A percentile compares a stretch with the other conserved stretches of the same genome.
Conservation (phyloP, 768 basidiomycete genomes). For the Tephrocybe sp. region DNA sequence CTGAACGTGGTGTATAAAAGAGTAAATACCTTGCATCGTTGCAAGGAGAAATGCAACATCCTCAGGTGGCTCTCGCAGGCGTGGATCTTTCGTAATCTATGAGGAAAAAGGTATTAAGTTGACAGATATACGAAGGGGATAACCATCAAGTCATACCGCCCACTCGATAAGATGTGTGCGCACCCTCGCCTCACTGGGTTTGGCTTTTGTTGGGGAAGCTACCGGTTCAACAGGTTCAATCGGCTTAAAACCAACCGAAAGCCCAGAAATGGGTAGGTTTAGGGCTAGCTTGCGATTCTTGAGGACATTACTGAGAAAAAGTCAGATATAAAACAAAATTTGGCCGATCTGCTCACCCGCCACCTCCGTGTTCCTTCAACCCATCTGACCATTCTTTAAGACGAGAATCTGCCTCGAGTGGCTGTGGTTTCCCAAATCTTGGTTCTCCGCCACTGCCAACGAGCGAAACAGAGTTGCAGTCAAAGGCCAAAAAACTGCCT, state of each 20-base stretch:
- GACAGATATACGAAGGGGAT: background rate
- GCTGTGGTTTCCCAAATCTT: constrained; percentile 50
- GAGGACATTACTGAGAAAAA: constrained; percentile 36
- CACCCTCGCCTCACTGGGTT: no score
- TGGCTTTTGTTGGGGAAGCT: no score
- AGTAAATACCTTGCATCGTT: constrained; percentile 15
- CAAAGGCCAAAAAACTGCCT: constrained; percentile 47
- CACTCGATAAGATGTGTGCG: no score
- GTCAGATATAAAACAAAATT: background rate
- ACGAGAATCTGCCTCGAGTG: constrained; percentile 40
- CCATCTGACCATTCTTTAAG: constrained; percentile 55
- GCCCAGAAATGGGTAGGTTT: constrained; percentile 6
- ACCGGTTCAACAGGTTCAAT: background rate
- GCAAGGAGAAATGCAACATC: constrained; percentile 13
- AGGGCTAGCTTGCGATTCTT: constrained; percentile 44
- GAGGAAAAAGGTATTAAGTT: background rate
- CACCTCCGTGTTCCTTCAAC: constrained; percentile 56
- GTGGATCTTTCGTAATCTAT: constrained; percentile 10
- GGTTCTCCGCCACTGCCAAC: constrained; percentile 46
- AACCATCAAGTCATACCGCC: constrained; percentile 2
- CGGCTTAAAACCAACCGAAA: background rate
- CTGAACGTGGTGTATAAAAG: background rate
- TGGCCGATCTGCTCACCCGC: constrained; percentile 46
- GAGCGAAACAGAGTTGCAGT: constrained; percentile 43
- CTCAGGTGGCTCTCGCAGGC: constrained; percentile 8